Evolutionary conservation across 163 green algal species (phyloP).

Genomic region (Scenedesmus sp.): DNA sequence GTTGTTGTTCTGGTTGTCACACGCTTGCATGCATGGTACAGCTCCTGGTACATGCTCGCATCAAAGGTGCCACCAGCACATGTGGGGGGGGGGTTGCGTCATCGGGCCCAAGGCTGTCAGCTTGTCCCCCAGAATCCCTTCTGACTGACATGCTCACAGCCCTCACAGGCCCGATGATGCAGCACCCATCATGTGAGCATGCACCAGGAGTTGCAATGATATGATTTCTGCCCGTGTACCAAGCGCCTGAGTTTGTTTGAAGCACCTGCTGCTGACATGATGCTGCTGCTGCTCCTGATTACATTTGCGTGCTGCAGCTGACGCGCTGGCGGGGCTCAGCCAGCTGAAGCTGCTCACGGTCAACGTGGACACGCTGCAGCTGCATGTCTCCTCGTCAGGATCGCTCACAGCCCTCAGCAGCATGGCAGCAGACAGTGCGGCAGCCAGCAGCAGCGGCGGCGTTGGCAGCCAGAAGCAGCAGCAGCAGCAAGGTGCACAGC

Average conservation of each 20-base stretch:
- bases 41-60: too few species aligned
- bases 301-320: neutral
- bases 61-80: too few species aligned
- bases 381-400: neutral
- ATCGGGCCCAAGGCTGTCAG: too few species aligned
- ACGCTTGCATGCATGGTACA: too few species aligned
- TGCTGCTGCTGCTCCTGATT: neutral
- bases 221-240: too few species aligned
- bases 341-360: conserved; percentile 35
- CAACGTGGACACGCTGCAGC: conserved; percentile 46
- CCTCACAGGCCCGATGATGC: too few species aligned
- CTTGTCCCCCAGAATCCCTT: too few species aligned
- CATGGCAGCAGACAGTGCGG: neutral
- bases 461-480: neutral
- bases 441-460: neutral
- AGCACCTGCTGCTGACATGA: neutral
- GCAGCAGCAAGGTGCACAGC: neutral
- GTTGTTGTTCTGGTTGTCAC: too few species aligned
- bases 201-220: too few species aligned
- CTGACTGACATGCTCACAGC: too few species aligned
- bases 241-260: neutral
- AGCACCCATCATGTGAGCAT: too few species aligned
- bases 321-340: conserved; percentile 4
- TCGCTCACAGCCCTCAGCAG: conserved; percentile 3
- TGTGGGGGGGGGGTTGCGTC: too few species aligned